Evolutionary conservation across 1,284 basidiomycete species (phyloP), one percentile per base, ranked within the genome.

Genomic region (Coniophora puteana): DNA sequence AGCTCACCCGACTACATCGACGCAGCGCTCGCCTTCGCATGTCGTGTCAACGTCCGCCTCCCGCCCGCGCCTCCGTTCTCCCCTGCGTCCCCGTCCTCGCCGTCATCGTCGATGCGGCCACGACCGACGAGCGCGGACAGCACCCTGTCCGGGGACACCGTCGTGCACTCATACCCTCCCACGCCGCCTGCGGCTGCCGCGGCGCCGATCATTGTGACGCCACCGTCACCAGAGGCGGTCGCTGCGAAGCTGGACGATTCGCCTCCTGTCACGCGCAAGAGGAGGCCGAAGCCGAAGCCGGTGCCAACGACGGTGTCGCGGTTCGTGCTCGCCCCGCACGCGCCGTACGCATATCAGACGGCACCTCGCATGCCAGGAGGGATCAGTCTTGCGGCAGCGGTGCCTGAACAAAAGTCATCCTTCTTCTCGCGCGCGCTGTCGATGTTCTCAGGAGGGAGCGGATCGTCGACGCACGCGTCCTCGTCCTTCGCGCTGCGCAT

Each of bases 401-500:
- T 65, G 35, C 60, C 56, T 25, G 51, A 46, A 14, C 53, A 61
- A 44, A 53, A 58, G 17, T 54, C 52, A 27, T 75, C 78, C 4
- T 58, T 85, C 40, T 68, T 86, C 50, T 60, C 76, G 3, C 74
- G 78, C 18, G 75, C 80, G 8, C 51, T 84, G 12, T 72, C 77
- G 11, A 59, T 70, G 25, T 57, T 85, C 41, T n/a, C n/a, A n/a
- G n/a, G n/a, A n/a, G n/a, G n/a, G n/a, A n/a, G n/a, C n/a, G n/a
- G n/a, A n/a, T n/a, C n/a, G n/a, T 77, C 72, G 57, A 79, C 68
- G 45, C 67, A 75, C 41, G 67, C 66, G 6, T 77, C 79, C 7
- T 75, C 73, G 45, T 86, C 83, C 6, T 88, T 87, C 53, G 75
- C 78, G 1, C 63, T 86, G 6, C n/a, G n/a, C n/a, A n/a, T n/a